Evolutionary conservation across 2,329 filamentous ascomycete genomes (phyloP), one percentile per base, ranked within the genome.

Genomic region (Pseudogymnoascus sp.): DNA sequence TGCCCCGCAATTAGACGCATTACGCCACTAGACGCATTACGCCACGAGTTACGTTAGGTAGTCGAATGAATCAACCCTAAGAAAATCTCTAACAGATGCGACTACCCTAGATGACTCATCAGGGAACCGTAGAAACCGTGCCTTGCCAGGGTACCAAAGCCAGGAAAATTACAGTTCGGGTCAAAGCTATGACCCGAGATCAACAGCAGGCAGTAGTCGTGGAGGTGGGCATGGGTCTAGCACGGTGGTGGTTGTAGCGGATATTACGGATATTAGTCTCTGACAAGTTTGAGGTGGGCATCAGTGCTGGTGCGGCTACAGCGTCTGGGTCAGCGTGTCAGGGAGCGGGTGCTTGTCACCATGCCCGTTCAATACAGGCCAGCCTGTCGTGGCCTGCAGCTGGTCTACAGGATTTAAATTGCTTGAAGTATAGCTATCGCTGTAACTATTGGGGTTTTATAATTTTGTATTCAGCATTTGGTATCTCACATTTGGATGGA

Each of bases 31-130:
- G 19, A 19, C 19, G 19, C 19, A 19, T 19, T 19, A 19, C 19
- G 19, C 19, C 19, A 19, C 19, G 19, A 19, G 19, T 19, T 19
- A 19, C 19, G 19, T 19, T 19, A 19, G 72, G n/a, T n/a, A n/a
- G n/a, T n/a, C n/a, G n/a, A n/a, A n/a, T n/a, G n/a, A n/a, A n/a
- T n/a, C n/a, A n/a, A n/a, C n/a, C n/a, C n/a, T n/a, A n/a, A n/a
- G n/a, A n/a, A n/a, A n/a, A n/a, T n/a, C n/a, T n/a, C n/a, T n/a
- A n/a, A n/a, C n/a, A n/a, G n/a, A n/a, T n/a, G n/a, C n/a, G n/a
- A n/a, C n/a, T n/a, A n/a, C n/a, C n/a, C n/a, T 14, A 37, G 38
- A 16, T 3, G 16, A 41, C 4, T 11, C 38, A 6, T 41, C 38
- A 3, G 16, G 16, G n/a, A 22, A 16, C 38, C 22, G 16, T 5